A percentile compares a stretch with the other conserved stretches of the same genome.
Evolutionary conservation across 148 eudicot genomes (phyloP).

Genomic region (Silene conica): DNA sequence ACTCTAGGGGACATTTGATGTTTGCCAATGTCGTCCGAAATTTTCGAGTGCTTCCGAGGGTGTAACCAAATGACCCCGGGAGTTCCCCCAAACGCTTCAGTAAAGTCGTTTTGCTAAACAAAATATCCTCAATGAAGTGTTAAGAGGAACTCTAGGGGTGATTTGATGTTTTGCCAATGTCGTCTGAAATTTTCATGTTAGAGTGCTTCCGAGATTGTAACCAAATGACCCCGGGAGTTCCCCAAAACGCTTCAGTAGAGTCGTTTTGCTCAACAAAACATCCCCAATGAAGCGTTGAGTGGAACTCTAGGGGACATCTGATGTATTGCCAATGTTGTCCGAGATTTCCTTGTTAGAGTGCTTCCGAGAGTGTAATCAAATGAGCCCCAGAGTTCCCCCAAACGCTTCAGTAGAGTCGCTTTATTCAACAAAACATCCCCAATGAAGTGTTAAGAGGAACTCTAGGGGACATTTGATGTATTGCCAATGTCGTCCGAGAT

Average conservation of each 20-base stretch:
- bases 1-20: constrained; percentile 26
- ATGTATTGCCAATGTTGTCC: no score
- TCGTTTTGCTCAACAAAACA: not conserved
- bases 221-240: constrained; percentile 30
- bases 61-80: constrained; percentile 19
- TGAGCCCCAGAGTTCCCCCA: constrained; percentile 32
- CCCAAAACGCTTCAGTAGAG: constrained; percentile 32
- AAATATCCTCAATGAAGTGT: not conserved
- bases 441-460: no score
- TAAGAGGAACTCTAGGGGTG: constrained; percentile 31
- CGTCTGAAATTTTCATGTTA: not conserved
- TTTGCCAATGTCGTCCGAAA: not conserved
- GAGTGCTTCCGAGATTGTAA: not conserved
- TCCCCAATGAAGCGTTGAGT: constrained; percentile 26
- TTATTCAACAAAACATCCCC: no score
- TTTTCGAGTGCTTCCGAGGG: not conserved
- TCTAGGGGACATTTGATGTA: no score
- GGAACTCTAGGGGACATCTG: constrained; percentile 27
- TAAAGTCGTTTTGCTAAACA: not conserved
- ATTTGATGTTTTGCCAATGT: constrained; percentile 1
- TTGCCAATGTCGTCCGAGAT: no score
- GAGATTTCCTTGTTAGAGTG: not conserved
- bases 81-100: constrained; percentile 36
- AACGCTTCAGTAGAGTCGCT: constrained; percentile 31
- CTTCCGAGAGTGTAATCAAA: constrained; percentile 5